Conservation (phyloP, 768 basidiomycete species). For the Ephemerocybe angulata region DNA sequence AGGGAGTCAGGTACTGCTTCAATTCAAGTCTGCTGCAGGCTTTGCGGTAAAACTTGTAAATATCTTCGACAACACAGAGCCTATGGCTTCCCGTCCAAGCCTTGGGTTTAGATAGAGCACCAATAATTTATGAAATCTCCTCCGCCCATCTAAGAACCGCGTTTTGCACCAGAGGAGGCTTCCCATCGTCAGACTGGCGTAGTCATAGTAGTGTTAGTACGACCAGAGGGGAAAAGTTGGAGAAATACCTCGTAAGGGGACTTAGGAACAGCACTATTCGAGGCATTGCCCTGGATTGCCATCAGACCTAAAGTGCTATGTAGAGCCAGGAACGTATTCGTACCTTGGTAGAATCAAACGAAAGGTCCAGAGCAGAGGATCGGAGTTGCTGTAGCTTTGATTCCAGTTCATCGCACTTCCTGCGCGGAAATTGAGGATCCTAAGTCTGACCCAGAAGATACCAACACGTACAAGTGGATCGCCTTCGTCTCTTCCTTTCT, state of each 20-base stretch:
- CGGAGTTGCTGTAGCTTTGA: conserved; percentile 58
- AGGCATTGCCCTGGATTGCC: neutral
- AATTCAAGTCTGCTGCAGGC: too few relatives aligned
- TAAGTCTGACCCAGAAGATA: neutral
- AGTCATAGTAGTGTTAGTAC: neutral
- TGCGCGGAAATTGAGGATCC: conserved; percentile 19
- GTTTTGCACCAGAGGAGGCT: conserved; percentile 21
- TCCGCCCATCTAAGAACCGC: conserved; percentile 62
- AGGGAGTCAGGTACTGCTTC: neutral
- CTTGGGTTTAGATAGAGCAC: too few relatives aligned
- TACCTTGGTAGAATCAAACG: conserved; percentile 4
- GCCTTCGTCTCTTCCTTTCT: conserved; percentile 66
- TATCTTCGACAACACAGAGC: too few relatives aligned
- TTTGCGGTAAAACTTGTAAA: too few relatives aligned
- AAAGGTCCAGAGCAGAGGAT: conserved; percentile 21
- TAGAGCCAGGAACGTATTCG: too few relatives aligned
- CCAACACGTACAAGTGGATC: conserved; percentile 59
- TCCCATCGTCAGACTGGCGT: neutral
- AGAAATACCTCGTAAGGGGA: neutral
- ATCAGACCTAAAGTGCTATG: too few relatives aligned
- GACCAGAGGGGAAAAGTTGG: neutral
- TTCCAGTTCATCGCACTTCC: conserved; percentile 73
- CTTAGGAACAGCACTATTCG: neutral
- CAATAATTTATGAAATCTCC: conserved; percentile 28
- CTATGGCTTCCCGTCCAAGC: neutral